These are phyloP conservation scores for Pueraria montana DNA, from an alignment of 306 rosid genomes.

Conservation along the genomic window DNA sequence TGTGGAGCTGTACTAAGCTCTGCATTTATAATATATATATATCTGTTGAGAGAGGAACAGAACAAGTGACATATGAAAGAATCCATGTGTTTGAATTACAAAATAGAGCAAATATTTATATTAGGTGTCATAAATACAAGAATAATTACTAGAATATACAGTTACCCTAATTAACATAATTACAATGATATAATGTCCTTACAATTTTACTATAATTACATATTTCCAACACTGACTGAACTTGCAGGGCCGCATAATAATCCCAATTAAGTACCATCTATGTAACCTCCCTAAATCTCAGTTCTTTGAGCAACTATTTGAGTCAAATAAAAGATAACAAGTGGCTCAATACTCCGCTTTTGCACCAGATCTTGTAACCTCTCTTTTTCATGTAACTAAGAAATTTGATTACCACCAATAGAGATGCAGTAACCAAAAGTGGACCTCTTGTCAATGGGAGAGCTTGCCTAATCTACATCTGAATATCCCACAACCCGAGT, in stretches of 20 bases:
- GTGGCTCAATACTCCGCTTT: background rate
- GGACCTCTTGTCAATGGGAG: too few relatives aligned
- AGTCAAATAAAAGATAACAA: background rate
- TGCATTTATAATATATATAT: background rate
- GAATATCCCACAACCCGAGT: too few relatives aligned
- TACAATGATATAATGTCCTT: background rate
- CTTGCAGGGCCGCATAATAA: background rate
- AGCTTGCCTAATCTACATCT: too few relatives aligned
- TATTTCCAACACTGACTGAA: background rate
- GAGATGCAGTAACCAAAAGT: background rate
- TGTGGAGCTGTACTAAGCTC: slow-evolving; percentile 7
- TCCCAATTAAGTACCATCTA: background rate
- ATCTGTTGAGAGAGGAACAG: background rate
- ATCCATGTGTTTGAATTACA: background rate
- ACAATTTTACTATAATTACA: background rate
- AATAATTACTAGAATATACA: background rate
- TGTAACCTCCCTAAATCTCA: background rate
- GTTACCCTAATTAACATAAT: background rate
- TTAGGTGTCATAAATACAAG: too few relatives aligned
- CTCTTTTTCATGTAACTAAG: background rate
- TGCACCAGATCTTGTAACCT: background rate
- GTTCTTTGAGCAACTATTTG: background rate
- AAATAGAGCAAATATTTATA: background rate
- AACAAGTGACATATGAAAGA: background rate
- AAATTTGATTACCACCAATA: background rate